Evolutionary conservation across 495 filamentous ascomycete species (phyloP), one percentile per base, ranked within the genome.

Genomic region (Copromyces sp.): DNA sequence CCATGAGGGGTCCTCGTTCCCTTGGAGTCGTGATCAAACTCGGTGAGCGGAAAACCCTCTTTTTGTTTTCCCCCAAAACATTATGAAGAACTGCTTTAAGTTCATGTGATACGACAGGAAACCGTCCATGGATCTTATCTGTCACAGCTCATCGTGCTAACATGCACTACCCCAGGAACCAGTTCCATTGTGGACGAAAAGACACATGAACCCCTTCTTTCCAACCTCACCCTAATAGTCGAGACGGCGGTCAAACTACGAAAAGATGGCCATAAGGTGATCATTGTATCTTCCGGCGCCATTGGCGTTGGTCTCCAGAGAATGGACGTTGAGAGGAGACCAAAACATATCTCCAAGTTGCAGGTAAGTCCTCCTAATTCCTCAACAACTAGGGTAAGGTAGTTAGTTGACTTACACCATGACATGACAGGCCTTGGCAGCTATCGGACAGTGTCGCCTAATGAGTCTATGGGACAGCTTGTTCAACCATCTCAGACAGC

Each of bases 111-210:
- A 61, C 47, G 47, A 5, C 45, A 53, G 24, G 24, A 24, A 24
- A 24, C 24, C 24, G 24, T 24, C 24, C 24, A 24, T 24, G 47
- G 47, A 24, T 59, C 37, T 61, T 39, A 11, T 29, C 37, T 29
- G 69, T 37, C 68, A 17, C 47, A 9, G 41, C 20, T 65, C 32
- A 45, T 11, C 59, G 42, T 24, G 68, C 71, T 75, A 41, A 73
- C 71, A 53, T 2, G 8, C 16, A 20, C 41, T 17, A 35, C 37
- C 2, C 16, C 72, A 99, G 95, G 95, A 75, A 98, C 95, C 35
- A 97, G 94, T 82, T 99, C 95, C 16, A 98, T 99, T 75, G 95
- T 98, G 69, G 92, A 98, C 81, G 95, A 99, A 79, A 93, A 90
- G 76, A 97, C 92, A n/a, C 95, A 98, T 82, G 92, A 97, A 74